Conservation (phyloP, 768 basidiomycete genomes). For the Krasilnikovozyma curviuscula region DNA sequence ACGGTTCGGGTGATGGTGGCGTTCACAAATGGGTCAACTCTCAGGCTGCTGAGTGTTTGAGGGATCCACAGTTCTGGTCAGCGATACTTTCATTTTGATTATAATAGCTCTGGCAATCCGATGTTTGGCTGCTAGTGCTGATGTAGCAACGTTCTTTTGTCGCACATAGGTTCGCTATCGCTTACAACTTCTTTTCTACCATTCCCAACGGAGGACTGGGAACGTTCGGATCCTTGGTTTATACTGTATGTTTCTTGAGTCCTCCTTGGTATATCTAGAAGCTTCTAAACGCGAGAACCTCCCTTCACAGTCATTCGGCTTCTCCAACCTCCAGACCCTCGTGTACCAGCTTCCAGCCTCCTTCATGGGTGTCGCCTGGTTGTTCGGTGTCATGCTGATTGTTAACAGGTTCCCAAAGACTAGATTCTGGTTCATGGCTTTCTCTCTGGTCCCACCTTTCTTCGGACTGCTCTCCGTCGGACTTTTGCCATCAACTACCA, state of each 20-base stretch:
- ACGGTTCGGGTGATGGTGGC: not conserved
- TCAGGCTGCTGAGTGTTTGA: not conserved
- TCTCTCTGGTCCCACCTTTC: not conserved
- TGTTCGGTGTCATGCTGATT: conserved; percentile 12
- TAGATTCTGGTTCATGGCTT: not conserved
- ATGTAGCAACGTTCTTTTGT: no score
- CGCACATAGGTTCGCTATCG: not conserved
- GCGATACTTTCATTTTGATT: no score
- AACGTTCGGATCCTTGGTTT: conserved; percentile 3
- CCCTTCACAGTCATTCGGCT: no score
- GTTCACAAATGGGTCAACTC: not conserved
- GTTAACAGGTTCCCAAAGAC: not conserved
- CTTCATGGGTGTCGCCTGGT: conserved; percentile 4
- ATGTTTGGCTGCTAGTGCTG: no score
- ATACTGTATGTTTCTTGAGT: no score
- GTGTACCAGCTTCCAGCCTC: not conserved
- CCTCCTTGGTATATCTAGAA: no score
- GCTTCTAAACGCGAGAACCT: no score
- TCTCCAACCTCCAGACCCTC: conserved; percentile 11
- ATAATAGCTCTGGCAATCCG: no score
- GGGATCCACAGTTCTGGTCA: conserved; percentile 1
- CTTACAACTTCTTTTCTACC: conserved; percentile 11
- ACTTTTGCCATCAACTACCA: not conserved
- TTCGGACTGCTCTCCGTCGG: not conserved
- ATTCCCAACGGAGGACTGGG: conserved; percentile 15